These are phyloP conservation scores for Psophocarpus tetragonolobus DNA, from an alignment of 306 rosid genomes.

Conservation along the genomic window DNA sequence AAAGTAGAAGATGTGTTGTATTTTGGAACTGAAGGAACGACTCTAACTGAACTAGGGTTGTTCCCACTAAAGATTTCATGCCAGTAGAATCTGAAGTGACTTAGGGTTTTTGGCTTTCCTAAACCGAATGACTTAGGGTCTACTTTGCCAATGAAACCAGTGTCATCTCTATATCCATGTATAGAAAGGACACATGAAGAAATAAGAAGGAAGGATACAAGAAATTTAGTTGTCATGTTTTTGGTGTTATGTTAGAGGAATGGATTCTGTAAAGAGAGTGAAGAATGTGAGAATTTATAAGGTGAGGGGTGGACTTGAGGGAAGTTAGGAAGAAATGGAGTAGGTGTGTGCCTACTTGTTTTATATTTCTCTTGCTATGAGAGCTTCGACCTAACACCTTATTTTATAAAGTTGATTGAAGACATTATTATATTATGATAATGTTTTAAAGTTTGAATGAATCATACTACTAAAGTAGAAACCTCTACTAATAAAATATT, in stretches of 20 bases:
- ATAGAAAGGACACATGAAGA: background rate
- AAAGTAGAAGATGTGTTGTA: constrained; percentile 4
- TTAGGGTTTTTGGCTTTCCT: constrained; percentile 39
- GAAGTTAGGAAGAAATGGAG: background rate
- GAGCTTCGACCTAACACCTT: background rate
- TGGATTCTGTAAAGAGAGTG: background rate
- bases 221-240: background rate
- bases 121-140: constrained; percentile 32
- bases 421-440: background rate
- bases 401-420: background rate
- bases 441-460: too few species aligned
- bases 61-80: constrained; percentile 48
- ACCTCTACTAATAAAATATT: background rate
- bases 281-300: background rate
- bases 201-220: constrained; percentile 6
- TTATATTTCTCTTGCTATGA: background rate
- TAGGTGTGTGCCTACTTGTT: background rate
- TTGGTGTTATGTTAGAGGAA: background rate
- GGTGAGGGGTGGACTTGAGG: background rate
- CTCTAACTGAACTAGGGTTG: constrained; percentile 12
- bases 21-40: constrained; percentile 1
- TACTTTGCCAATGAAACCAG: constrained; percentile 22
- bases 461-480: background rate
- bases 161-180: background rate
- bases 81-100: constrained; percentile 53